These are phyloP conservation scores for Phialemonium atrogriseum DNA, from an alignment of 2,329 filamentous ascomycete species.

Conservation along the genomic window DNA sequence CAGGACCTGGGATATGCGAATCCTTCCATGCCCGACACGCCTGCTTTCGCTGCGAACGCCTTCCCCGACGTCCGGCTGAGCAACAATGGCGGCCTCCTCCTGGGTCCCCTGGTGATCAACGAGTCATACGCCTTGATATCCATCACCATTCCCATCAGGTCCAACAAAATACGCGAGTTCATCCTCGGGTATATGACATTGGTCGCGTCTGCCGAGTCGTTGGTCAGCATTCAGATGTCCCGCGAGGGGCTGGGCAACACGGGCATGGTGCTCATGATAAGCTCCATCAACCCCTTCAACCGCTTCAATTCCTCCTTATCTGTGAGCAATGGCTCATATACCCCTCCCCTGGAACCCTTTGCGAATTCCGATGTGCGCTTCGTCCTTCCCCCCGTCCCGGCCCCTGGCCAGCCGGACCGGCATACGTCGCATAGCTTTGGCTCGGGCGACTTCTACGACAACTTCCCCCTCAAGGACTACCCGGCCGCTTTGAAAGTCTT, in stretches of 20 bases:
- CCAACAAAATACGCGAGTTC: constrained; percentile 50
- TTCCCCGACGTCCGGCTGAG: constrained; percentile 43
- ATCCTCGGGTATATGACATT: constrained; percentile 80
- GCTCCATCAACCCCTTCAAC: constrained; percentile 59
- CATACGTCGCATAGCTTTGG: constrained; percentile 35
- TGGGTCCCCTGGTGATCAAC: constrained; percentile 70
- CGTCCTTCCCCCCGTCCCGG: constrained; percentile 46
- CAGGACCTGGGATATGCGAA: constrained; percentile 33
- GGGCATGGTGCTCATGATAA: constrained; percentile 63
- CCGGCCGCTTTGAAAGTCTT: constrained; percentile 56
- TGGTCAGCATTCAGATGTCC: constrained; percentile 54
- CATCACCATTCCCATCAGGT: constrained; percentile 70
- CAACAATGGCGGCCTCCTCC: constrained; percentile 51
- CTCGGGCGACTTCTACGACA: constrained; percentile 31
- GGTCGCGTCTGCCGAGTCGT: constrained; percentile 58
- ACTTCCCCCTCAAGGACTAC: constrained; percentile 55
- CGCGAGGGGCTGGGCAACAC: constrained; percentile 62
- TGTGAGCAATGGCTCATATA: constrained; percentile 38
- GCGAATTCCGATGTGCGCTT: constrained; percentile 43
- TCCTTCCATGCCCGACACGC: constrained; percentile 28
- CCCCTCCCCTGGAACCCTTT: constrained; percentile 28
- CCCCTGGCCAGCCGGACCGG: constrained; percentile 32
- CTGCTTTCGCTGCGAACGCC: constrained; percentile 35
- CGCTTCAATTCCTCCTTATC: constrained; percentile 40
- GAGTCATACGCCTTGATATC: constrained; percentile 68